These are phyloP conservation scores for Coemansia sp. DNA, from an alignment of 192 early-diverging fungal genomes.

Conservation along the genomic window DNA sequence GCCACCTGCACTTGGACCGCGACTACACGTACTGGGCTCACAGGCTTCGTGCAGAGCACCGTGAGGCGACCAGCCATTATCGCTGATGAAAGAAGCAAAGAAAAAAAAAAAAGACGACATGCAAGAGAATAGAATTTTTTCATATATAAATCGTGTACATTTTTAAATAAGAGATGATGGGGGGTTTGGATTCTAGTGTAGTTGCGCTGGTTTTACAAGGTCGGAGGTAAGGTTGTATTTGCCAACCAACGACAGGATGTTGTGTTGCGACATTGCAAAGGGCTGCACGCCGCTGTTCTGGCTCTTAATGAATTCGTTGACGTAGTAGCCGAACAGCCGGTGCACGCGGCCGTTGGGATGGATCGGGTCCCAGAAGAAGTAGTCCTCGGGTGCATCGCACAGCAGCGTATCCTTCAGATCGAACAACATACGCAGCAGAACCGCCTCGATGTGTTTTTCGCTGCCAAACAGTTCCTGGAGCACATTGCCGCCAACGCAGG, in stretches of 20 bases:
- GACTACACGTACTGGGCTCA: not conserved
- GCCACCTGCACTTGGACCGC: not conserved
- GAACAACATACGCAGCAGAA: not conserved
- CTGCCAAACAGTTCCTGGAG: conserved; percentile 6
- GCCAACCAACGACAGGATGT: not conserved
- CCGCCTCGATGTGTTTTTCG: not conserved
- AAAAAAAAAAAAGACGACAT: too few species aligned
- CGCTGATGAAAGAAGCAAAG: too few species aligned
- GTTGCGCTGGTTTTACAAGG: not conserved
- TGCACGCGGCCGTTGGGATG: conserved; percentile 29
- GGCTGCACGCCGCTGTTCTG: not conserved
- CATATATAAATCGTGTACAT: not conserved
- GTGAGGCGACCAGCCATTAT: too few species aligned
- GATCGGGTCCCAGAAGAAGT: conserved; percentile 37
- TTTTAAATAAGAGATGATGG: not conserved
- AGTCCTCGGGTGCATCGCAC: conserved; percentile 8
- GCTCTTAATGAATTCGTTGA: not conserved
- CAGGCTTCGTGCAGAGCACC: too few species aligned
- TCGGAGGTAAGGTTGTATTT: not conserved
- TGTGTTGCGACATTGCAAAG: not conserved
- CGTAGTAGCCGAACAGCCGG: conserved; percentile 35
- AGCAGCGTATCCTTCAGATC: not conserved
- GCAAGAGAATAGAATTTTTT: too few species aligned
- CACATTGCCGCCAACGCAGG: conserved; percentile 20
- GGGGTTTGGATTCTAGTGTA: not conserved